Evolutionary conservation across 345 rosid species (phyloP), one percentile per base, ranked within the genome.

Genomic region (Populus ilicifolia): DNA sequence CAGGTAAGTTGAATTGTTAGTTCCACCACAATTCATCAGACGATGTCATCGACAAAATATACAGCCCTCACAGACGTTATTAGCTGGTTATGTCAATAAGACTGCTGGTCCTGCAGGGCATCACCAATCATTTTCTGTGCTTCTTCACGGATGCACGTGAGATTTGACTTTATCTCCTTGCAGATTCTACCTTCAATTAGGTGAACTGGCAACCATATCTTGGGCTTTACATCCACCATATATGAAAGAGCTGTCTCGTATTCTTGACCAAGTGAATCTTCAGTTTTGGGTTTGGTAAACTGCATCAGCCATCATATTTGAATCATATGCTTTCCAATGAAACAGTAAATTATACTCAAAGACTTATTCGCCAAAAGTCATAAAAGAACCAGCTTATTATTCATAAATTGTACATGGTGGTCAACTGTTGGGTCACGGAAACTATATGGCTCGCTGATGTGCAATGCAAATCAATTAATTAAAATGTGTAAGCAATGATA

Each of bases 171-270:
- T 25, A 96, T 90, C 89, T 91, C 94, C 23, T 67, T 90, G 77
- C 92, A 84, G 36, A 96, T 84, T 75, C 93, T 88, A 67, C 98
- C 98, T 88, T 96, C 97, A 39, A 96, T 84, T 27, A 96, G 84
- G 23, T 84, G 77, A 70, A 92, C 89, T 0, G 98, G 99, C 81
- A 96, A 80, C 97, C 98, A 91, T 59, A 86, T 62, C 82, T 96
- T 96, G 5, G 97, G 99, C 80, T 85, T 89, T 27, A 91, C 91
- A 74, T 92, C 92, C 5, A 93, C 90, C 1, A 78, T 59, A 82
- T 91, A 92, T 0, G 88, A 83, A 70, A 96, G 96, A 61, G 88
- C 87, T 0, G 99, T 88, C 50, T 61, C 85, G 69, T 81, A 88
- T 66, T 86, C 89, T 78, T 86, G 80, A 78, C 81, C 82, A 29